Conservation (phyloP, 108 stramenopile species). For the Craspedostauros australis region DNA sequence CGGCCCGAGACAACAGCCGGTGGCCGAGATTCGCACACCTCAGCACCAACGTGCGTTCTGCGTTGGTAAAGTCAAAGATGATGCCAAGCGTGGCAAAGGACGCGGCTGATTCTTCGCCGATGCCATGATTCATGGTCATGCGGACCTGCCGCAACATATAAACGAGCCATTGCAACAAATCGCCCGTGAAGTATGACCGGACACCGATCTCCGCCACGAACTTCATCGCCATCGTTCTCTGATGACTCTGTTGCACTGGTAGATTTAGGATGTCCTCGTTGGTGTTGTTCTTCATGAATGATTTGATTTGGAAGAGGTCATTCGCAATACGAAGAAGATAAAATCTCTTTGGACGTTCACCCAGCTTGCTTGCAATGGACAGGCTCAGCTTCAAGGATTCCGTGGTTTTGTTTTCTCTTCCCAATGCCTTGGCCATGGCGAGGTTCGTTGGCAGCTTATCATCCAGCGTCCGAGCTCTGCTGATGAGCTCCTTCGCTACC, state of each 20-base stretch:
- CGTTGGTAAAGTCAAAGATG: no score
- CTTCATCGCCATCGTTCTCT: conserved; percentile 10
- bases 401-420: conserved; percentile 10
- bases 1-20: no score
- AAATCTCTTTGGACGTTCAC: conserved; percentile 7
- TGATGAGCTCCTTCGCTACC: conserved; percentile 4
- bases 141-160: conserved; percentile 11
- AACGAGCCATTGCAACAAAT: conserved; percentile 9
- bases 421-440: conserved; percentile 10
- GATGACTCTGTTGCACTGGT: conserved; percentile 1
- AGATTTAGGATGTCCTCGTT: conserved; percentile 19
- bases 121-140: conserved; percentile 16
- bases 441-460: conserved; percentile 24
- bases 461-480: conserved; percentile 5
- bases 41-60: no score
- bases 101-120: conserved; percentile 10
- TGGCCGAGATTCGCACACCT: no score
- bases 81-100: conserved; percentile 18
- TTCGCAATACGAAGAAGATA: conserved; percentile 10
- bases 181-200: conserved; percentile 8
- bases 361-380: conserved; percentile 1
- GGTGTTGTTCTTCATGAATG: conserved; percentile 2
- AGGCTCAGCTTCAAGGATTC: conserved; percentile 11
- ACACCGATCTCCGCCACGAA: conserved; percentile 12
- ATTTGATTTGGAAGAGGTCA: conserved; percentile 3